These are phyloP conservation scores for Cymbopogon flexuosus DNA, from an alignment of 202 grass and related monocot species.

Conservation along the genomic window DNA sequence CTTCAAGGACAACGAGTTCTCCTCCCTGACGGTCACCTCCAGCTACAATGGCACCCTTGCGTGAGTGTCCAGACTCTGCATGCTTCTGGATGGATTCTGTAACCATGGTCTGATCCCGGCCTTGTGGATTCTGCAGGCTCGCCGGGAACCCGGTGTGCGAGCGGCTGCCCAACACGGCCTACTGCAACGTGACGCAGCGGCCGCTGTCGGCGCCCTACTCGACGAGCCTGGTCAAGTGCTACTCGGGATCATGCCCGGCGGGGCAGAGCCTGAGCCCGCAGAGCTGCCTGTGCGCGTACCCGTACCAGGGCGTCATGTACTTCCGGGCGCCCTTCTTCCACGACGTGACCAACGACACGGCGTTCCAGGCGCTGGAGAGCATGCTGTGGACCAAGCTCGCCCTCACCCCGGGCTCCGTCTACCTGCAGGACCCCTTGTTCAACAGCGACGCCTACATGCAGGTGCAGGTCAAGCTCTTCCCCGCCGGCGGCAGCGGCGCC, in stretches of 20 bases:
- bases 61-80: constrained; percentile 40
- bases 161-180: constrained; percentile 10
- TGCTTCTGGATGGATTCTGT: too few species aligned
- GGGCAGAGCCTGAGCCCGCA: constrained; percentile 78
- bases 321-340: constrained; percentile 71
- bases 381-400: constrained; percentile 62
- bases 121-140: too few species aligned
- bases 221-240: constrained; percentile 72
- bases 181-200: constrained; percentile 50
- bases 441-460: constrained; percentile 60
- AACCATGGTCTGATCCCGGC: too few species aligned
- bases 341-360: constrained; percentile 62
- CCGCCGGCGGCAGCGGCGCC: constrained; percentile 35
- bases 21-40: constrained; percentile 6
- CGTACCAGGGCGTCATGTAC: constrained; percentile 68
- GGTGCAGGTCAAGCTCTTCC: constrained; percentile 79
- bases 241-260: constrained; percentile 34
- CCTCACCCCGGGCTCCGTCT: constrained; percentile 72
- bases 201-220: constrained; percentile 42
- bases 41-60: constrained; percentile 54
- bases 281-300: constrained; percentile 81
- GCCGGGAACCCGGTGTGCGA: constrained; percentile 77
- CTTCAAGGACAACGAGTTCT: constrained; percentile 66
- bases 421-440: constrained; percentile 74
- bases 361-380: constrained; percentile 76